phyloP scores from a whole-genome alignment of 306 rosid species.

The Gillenia trifoliata region DNA sequence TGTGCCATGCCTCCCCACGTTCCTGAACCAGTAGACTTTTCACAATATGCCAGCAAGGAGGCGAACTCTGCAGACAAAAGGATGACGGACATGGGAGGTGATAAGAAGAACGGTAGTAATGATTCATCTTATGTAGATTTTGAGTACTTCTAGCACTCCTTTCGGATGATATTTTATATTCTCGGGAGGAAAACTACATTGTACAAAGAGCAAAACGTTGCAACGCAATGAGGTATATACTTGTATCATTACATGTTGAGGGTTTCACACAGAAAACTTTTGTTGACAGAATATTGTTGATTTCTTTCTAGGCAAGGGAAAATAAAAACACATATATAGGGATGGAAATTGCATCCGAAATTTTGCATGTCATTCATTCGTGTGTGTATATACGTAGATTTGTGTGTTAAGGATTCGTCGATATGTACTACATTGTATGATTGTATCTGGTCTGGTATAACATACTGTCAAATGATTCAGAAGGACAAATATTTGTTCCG shows the following conservation, averaged over 20 bases:
- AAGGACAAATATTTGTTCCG: background rate
- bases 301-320: background rate
- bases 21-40: slow-evolving; percentile 64
- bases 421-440: background rate
- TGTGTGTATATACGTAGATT: background rate
- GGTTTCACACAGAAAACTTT: background rate
- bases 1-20: slow-evolving; percentile 75
- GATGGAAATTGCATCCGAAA: background rate
- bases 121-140: slow-evolving; percentile 36
- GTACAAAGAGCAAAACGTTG: slow-evolving; percentile 20
- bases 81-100: slow-evolving; percentile 5
- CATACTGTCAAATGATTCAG: background rate
- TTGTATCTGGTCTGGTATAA: background rate
- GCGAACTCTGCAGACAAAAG: slow-evolving; percentile 21
- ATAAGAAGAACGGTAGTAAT: background rate
- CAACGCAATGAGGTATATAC: background rate
- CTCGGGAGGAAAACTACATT: slow-evolving; percentile 8
- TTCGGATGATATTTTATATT: background rate
- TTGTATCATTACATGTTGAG: background rate
- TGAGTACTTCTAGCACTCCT: slow-evolving; percentile 38
- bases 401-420: background rate
- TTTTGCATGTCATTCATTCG: background rate
- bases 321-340: background rate
- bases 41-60: slow-evolving; percentile 51
- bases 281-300: background rate